Conservation (phyloP, 73 alveolate species). For the Tetrahymena malaccensis region DNA sequence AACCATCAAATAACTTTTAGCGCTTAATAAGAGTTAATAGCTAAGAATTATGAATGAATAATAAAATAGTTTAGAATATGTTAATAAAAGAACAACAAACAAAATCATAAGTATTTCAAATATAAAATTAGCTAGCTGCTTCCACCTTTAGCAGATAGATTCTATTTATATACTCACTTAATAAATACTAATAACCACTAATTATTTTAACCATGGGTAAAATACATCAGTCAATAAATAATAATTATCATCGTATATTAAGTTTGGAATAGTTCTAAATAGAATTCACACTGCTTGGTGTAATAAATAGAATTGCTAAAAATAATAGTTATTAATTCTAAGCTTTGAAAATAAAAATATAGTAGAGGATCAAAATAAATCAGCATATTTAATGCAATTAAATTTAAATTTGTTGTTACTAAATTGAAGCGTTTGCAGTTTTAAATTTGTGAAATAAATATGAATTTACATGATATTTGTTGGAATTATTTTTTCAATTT, state of each 20-base stretch:
- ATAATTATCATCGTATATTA: too few relatives aligned
- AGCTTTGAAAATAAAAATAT: too few relatives aligned
- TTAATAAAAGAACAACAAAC: too few relatives aligned
- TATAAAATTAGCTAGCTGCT: not conserved
- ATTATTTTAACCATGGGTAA: not conserved
- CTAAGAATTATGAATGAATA: too few relatives aligned
- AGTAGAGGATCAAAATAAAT: too few relatives aligned
- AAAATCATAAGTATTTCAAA: not conserved
- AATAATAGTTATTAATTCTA: too few relatives aligned
- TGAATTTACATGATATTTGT: not conserved
- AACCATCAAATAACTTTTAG: too few relatives aligned
- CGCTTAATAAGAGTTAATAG: too few relatives aligned
- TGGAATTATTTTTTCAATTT: not conserved
- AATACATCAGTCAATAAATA: too few relatives aligned
- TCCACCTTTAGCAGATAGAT: not conserved
- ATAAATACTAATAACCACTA: not conserved
- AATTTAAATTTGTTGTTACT: not conserved
- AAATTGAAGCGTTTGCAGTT: not conserved
- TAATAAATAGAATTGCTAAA: too few relatives aligned
- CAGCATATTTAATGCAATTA: too few relatives aligned
- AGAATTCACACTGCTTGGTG: not conserved
- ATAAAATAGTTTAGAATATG: too few relatives aligned
- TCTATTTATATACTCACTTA: not conserved
- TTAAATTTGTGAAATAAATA: not conserved
- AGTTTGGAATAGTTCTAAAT: not conserved